Conservation (phyloP, 306 rosid species). For the Quercus dentata region DNA sequence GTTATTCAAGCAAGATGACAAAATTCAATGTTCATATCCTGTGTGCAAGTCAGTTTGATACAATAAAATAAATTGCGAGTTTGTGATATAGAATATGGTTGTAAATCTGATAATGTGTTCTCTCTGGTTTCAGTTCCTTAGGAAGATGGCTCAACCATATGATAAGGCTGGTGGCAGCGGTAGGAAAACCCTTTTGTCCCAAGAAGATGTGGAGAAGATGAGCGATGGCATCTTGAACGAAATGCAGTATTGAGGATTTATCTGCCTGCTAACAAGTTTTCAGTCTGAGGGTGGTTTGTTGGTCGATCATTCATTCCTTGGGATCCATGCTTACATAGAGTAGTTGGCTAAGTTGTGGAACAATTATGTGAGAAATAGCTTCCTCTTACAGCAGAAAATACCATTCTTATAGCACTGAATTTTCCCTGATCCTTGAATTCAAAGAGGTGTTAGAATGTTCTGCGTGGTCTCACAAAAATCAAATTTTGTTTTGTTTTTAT, state of each 20-base stretch:
- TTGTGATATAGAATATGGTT: conserved; percentile 10
- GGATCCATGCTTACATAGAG: neutral
- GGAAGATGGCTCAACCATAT: conserved; percentile 95
- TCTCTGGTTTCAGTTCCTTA: conserved; percentile 64
- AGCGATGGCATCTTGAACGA: conserved; percentile 48
- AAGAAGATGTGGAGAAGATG: conserved; percentile 78
- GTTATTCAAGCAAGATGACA: neutral
- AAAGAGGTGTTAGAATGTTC: neutral
- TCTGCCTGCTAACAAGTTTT: neutral
- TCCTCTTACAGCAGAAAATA: neutral
- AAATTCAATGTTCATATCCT: neutral
- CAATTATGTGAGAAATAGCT: neutral
- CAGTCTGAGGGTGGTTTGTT: neutral
- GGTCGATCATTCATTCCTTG: neutral
- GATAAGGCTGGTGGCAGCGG: conserved; percentile 77
- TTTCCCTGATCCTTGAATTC: neutral
- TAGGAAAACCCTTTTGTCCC: conserved; percentile 72
- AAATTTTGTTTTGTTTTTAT: neutral
- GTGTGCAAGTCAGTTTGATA: neutral
- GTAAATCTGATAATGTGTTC: neutral
- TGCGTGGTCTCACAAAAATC: neutral
- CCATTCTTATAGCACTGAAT: neutral
- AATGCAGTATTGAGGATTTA: conserved; percentile 37
- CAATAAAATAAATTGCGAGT: neutral
- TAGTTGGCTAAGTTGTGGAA: neutral